Evolutionary conservation across 2,329 filamentous ascomycete species (phyloP).

Genomic region (Aspergillus melleus): DNA sequence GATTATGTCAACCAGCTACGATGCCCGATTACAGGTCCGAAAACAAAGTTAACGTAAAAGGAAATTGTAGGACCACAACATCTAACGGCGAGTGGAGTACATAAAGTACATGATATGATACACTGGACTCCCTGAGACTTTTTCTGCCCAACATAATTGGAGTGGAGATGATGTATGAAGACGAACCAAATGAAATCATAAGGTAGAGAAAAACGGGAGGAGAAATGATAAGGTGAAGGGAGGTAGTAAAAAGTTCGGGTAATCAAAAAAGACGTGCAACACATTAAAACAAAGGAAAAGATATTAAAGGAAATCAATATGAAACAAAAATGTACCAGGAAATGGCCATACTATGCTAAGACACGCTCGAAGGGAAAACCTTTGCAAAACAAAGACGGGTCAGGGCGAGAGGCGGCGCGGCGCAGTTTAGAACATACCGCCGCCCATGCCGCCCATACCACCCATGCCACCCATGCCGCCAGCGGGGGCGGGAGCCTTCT

Average conservation of each 20-base stretch:
- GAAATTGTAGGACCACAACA: conserved; percentile 11
- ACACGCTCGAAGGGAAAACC: conserved; percentile 31
- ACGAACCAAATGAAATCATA: conserved; percentile 8
- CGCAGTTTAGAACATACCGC: conserved; percentile 63
- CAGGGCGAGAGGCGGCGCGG: conserved; percentile 10
- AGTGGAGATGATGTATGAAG: conserved; percentile 26
- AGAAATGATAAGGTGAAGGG: conserved; percentile 11
- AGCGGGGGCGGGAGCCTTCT: conserved; percentile 68
- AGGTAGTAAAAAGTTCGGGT: conserved; percentile 11
- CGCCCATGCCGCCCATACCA: conserved; percentile 37
- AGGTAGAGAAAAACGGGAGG: conserved; percentile 4
- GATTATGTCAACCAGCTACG: not conserved
- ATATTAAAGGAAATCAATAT: conserved; percentile 20
- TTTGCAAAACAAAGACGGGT: conserved; percentile 22
- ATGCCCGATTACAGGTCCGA: not conserved
- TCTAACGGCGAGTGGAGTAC: conserved; percentile 4
- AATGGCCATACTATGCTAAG: conserved; percentile 35
- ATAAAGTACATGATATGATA: conserved; percentile 29
- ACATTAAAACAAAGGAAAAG: conserved; percentile 21
- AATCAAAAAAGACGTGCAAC: conserved; percentile 20
- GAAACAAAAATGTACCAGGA: conserved; percentile 24
- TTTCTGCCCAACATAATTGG: conserved; percentile 25
- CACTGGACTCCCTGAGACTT: conserved; percentile 26
- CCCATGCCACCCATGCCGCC: conserved; percentile 63
- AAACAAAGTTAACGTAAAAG: conserved; percentile 17